Evolutionary conservation across 805 yeast species (phyloP).

Genomic region (Schizosaccharomyces japonicus): DNA sequence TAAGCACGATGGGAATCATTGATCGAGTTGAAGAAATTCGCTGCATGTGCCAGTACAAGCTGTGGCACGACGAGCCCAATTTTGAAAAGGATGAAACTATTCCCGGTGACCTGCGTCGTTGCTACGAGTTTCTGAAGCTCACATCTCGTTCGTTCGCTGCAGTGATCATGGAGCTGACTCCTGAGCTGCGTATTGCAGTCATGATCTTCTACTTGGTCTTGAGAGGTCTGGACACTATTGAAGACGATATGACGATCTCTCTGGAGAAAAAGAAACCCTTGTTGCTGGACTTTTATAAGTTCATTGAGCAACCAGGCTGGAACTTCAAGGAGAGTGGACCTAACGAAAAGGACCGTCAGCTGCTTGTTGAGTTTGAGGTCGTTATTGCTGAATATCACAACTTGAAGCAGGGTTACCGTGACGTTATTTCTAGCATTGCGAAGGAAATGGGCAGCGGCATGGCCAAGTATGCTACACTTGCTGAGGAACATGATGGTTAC

Average conservation of each 20-base stretch:
- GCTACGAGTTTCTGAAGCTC: slow-evolving; percentile 38
- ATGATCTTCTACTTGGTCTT: slow-evolving; percentile 67
- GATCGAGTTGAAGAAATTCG: slow-evolving; percentile 4
- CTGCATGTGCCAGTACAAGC: slow-evolving; percentile 15
- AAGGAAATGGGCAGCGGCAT: slow-evolving; percentile 86
- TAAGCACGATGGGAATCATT: too few species aligned
- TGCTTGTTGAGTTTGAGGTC: slow-evolving; percentile 52
- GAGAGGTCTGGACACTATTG: slow-evolving; percentile 84
- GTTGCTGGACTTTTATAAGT: slow-evolving; percentile 40
- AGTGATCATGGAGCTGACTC: slow-evolving; percentile 74
- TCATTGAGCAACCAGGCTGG: slow-evolving; percentile 49
- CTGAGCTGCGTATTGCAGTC: slow-evolving; percentile 60
- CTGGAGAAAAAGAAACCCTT: slow-evolving; percentile 50
- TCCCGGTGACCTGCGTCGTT: slow-evolving; percentile 27
- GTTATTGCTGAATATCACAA: slow-evolving; percentile 49
- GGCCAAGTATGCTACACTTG: slow-evolving; percentile 55
- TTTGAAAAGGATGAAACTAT: slow-evolving; percentile 24
- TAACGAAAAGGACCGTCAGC: slow-evolving; percentile 58
- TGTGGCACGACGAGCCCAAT: slow-evolving; percentile 29
- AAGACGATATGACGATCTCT: slow-evolving; percentile 79
- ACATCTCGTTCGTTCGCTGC: slow-evolving; percentile 90
- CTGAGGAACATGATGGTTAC: slow-evolving; percentile 50
- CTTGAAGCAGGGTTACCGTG: slow-evolving; percentile 53
- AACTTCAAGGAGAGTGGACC: slow-evolving; percentile 27
- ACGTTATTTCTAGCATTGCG: slow-evolving; percentile 54